phyloP scores from a whole-genome alignment of 192 early-diverging fungal species.

The Linnemannia exigua region DNA sequence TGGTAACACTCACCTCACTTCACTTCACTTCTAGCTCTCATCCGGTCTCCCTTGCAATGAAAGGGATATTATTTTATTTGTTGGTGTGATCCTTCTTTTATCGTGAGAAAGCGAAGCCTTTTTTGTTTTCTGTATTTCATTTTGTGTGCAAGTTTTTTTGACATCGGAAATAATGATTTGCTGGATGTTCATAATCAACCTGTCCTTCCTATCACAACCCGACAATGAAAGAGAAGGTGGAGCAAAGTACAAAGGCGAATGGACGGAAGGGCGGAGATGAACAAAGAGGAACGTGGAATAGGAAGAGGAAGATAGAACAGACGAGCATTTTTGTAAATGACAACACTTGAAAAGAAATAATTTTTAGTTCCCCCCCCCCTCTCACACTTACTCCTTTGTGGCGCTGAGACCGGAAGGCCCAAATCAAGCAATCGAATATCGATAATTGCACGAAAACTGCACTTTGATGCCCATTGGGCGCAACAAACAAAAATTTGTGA shows the following conservation, averaged over 20 bases:
- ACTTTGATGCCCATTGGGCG: not conserved
- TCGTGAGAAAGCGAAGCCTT: too few species aligned
- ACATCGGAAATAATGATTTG: not conserved
- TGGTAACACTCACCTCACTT: too few species aligned
- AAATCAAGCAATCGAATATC: conserved; percentile 21
- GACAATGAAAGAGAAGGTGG: not conserved
- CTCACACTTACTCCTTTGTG: too few species aligned
- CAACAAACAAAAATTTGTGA: not conserved
- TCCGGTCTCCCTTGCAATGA: too few species aligned
- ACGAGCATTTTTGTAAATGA: not conserved
- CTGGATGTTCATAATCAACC: not conserved
- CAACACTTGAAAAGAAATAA: not conserved
- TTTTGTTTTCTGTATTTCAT: too few species aligned
- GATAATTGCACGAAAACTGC: not conserved
- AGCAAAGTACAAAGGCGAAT: not conserved
- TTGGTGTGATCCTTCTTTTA: too few species aligned
- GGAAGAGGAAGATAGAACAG: too few species aligned
- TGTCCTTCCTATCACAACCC: not conserved
- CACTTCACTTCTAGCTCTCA: too few species aligned
- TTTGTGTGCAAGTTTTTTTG: not conserved
- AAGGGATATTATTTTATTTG: too few species aligned
- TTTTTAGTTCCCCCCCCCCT: not conserved
- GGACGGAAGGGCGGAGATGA: not conserved
- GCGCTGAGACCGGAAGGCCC: conserved; percentile 33
- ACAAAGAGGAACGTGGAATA: not conserved